Conservation (phyloP, 2,329 filamentous ascomycete species). For the Scorias spongiosa region DNA sequence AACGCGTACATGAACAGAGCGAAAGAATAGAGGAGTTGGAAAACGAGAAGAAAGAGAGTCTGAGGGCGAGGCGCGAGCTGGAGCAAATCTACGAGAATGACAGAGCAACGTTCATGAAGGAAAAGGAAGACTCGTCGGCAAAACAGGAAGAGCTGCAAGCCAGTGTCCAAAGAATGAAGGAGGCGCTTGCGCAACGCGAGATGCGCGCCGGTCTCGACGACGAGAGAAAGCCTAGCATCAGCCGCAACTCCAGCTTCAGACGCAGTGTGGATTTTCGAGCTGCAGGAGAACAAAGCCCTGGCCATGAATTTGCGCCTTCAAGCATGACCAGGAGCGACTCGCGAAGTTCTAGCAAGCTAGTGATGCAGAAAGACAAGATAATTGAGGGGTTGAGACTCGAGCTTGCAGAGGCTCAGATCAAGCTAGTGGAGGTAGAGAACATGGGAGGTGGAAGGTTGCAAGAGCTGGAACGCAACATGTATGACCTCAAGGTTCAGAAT, state of each 20-base stretch:
- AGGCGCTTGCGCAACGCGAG: conserved; percentile 66
- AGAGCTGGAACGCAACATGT: conserved; percentile 76
- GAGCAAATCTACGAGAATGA: conserved; percentile 88
- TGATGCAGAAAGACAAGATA: conserved; percentile 90
- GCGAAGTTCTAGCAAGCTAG: conserved; percentile 63
- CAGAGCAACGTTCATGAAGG: conserved; percentile 69
- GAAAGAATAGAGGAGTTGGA: conserved; percentile 66
- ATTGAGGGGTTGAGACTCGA: conserved; percentile 88
- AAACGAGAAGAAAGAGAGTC: conserved; percentile 72
- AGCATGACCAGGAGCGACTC: conserved; percentile 79
- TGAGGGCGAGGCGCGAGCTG: conserved; percentile 75
- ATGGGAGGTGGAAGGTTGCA: conserved; percentile 74
- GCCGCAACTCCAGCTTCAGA: conserved; percentile 14
- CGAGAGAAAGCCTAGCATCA: conserved; percentile 38
- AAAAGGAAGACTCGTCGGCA: conserved; percentile 75
- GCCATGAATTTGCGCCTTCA: conserved; percentile 69
- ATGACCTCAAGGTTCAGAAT: conserved; percentile 91
- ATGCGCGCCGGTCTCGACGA: conserved; percentile 34
- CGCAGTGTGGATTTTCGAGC: conserved; percentile 5
- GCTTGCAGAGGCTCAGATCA: conserved; percentile 88
- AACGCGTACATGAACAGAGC: conserved; percentile 72
- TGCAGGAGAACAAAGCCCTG: conserved; percentile 35
- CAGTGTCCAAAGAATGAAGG: conserved; percentile 83
- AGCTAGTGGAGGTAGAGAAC: conserved; percentile 86
- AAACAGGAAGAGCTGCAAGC: conserved; percentile 81